Base-by-base conservation (phyloP, 2,329 filamentous ascomycete species). In the Fusarium scirpi region DNA sequence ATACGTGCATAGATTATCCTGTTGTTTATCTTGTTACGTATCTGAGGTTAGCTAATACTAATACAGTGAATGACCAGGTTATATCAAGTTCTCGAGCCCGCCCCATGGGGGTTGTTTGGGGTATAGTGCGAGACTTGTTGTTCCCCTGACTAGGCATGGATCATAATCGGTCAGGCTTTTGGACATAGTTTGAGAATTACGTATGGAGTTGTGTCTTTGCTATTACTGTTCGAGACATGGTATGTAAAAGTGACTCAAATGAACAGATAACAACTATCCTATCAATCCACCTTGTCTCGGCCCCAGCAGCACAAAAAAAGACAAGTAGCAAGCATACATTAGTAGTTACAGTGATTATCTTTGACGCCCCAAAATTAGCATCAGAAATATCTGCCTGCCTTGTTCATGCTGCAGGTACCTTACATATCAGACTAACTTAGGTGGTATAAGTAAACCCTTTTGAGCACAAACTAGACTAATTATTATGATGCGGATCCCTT, bases 381-480 rank as follows among this genome's bases (percentile, higher is more conserved):
- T 45, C 15, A 32, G 6, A 32, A 59, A 47, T 47, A 29, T 30
- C n/a, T 45, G 32, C 30, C 16, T 47, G 10, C 8, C 47, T 52
- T 52, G 32, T 52, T 41, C 48, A 25, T 20, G 5, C 30, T 52
- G 49, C 49, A 53, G 49, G 49, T 53, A 53, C 49, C 38, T 41
- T 53, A 53, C 49, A 53, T 41, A n/a, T 53, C 49, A 53, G 49
- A 24, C 64, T 67, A 65, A 65, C 18, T 38, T 2, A 38, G 34
- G 34, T 38, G 10, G 34, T 38, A 38, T 38, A 38, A 38, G 34
- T 38, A 7, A 38, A 7, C 48, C 58, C 53, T 32, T 54, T 46
- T 59, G 38, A 65, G 65, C 62, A 60, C 16, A 16, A 60, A 55
- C 65, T 69, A 16, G 54, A 55, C 65, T 69, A 69, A 69, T 25